These are phyloP conservation scores for Capsella bursapastoris DNA, from an alignment of 345 rosid species.

Conservation along the genomic window DNA sequence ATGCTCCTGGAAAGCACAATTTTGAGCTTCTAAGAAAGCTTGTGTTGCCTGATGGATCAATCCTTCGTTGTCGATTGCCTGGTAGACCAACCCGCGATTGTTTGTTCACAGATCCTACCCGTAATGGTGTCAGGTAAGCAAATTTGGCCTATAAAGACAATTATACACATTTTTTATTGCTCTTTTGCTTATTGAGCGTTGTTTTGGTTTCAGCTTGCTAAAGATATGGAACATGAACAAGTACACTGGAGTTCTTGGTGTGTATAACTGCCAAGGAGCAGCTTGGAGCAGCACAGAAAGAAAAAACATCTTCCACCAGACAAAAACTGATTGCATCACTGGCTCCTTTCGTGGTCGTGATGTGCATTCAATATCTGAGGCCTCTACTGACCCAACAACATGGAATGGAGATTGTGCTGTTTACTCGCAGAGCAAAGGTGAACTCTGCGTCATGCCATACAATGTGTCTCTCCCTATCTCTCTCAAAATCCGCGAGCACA, in stretches of 20 bases:
- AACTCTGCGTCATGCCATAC: conserved; percentile 61
- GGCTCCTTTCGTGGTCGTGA: conserved; percentile 69
- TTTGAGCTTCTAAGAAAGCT: conserved; percentile 77
- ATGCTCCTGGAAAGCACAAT: conserved; percentile 91
- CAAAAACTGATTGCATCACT: conserved; percentile 54
- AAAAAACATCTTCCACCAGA: conserved; percentile 78
- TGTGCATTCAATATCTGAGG: conserved; percentile 77
- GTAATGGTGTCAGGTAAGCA: conserved; percentile 79
- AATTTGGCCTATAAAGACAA: background rate
- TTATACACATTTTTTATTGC: background rate
- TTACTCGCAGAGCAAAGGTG: conserved; percentile 57
- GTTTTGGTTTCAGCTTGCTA: conserved; percentile 67
- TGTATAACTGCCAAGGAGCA: conserved; percentile 98
- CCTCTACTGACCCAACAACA: conserved; percentile 54
- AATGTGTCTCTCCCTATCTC: conserved; percentile 75
- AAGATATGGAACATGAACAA: conserved; percentile 99
- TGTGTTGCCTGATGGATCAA: conserved; percentile 89
- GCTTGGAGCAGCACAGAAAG: conserved; percentile 79
- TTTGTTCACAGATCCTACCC: conserved; percentile 82
- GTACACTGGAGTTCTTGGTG: conserved; percentile 84
- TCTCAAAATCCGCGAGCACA: conserved; percentile 72
- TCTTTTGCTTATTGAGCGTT: background rate
- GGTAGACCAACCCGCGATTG: conserved; percentile 94
- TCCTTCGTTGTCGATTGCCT: conserved; percentile 82
- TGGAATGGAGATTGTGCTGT: conserved; percentile 75